Evolutionary conservation across 768 basidiomycete species (phyloP), one percentile per base, ranked within the genome.

Genomic region (Hebeloma cylindrosporum): DNA sequence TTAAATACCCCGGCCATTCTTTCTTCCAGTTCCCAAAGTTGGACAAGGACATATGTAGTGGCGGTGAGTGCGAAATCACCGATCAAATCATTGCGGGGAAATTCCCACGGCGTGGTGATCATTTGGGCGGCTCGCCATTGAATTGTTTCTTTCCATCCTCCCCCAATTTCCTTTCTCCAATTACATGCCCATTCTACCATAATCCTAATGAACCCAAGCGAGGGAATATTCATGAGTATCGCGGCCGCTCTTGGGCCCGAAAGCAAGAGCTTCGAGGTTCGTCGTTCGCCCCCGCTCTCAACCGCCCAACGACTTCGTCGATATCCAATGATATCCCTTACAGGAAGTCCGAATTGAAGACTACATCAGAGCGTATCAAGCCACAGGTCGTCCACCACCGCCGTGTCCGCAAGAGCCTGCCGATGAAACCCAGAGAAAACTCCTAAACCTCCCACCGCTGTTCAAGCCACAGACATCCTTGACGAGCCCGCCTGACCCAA

Each of bases 261-360:
- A 23, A 54, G 53, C 21, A 63, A 61, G 55, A 55, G 54, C 36
- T 67, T 67, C 32, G 66, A 66, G 59, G 66, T 63, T 14, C 14
- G 53, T 48, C 6, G 10, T 21, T n/a, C 35, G 23, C 23, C 25
- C 16, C 31, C 27, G 20, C 27, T 27, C 5, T 46, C 32, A 13
- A 2, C n/a, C 43, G n/a, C 22, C 44, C 34, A 27, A 31, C 31
- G 9, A 27, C 25, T 47, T 33, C 32, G 33, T 52, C 16, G 34
- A 21, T 28, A 30, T 29, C 26, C 36, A 25, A 40, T 16, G 16
- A 21, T 47, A 17, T 18, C 37, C 11, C 18, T 37, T 40, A 49
- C 54, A 84, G 82, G 82, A 84, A 67, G 61, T 70, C 18, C 75
- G 82, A 28, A 51, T 72, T 4, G 64, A 71, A 27, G 82, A 82